Base-by-base conservation (phyloP, 179 eudicot genomes). In the Patellifolia procumbens region DNA sequence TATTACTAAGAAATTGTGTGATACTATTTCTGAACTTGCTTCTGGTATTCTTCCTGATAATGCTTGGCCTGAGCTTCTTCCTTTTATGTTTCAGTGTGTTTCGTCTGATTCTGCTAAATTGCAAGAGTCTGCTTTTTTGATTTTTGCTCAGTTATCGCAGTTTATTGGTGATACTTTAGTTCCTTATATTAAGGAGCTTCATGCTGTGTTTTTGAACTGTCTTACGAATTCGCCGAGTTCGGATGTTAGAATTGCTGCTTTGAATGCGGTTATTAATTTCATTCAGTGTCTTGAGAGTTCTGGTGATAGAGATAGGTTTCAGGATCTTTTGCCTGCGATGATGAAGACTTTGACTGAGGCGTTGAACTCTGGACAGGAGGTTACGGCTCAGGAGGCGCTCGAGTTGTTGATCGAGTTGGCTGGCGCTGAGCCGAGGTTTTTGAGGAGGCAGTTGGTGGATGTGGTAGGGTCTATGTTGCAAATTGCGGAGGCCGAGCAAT, bases 391-490 rank as follows among this genome's bases (percentile, higher is more conserved):
- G 77, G 97, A 94, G 75, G 98, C 98, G 12, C 82, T 94, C 37
- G 98, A 94, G 76, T 60, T 94, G 80, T 37, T 94, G 84, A 94
- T 94, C 32, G 98, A 94, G 66, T 84, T 94, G 79, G 98, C 97
- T 0, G 98, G 97, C 51, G 87, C 97, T 0, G 98, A 94, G 71
- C 98, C 98, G 0, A 84, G 97, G 86, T 94, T 94, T 60, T 69
- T 92, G 79, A 83, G 98, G 74, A 80, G 98, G 83, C 98, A 94
- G 78, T 77, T 94, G 12, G 90, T 88, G 22, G 97, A 92, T 61
- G 94, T 94, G 12, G 98, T 94, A 2, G 96, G 93, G 43, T 83
- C 96, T 29, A 92, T 94, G 98, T 79, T 94, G 76, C 98, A 94
- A 79, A 94, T 94, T 46, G 97, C 94, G 0, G 97, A 94, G 91